phyloP scores from a whole-genome alignment of 371 early-diverging fungal genomes.

The Circinella minor region DNA sequence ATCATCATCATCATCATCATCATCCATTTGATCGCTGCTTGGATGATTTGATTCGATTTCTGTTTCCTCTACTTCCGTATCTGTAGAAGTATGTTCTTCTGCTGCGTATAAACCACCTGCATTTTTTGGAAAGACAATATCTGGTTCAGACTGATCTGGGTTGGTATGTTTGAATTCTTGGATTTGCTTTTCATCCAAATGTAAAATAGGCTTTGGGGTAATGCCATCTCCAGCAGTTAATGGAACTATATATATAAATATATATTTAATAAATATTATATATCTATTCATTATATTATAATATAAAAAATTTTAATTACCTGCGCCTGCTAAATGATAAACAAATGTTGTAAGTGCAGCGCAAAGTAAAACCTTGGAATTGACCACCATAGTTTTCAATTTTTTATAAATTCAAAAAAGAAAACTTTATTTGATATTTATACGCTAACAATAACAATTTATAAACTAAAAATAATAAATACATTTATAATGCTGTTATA shows the following conservation, averaged over 20 bases:
- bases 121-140: slow-evolving; percentile 6
- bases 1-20: not conserved
- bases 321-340: not conserved
- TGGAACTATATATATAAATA: not conserved
- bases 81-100: not conserved
- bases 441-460: not conserved
- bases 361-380: not conserved
- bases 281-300: too few relatives aligned
- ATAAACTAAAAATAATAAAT: not conserved
- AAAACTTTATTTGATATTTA: not conserved
- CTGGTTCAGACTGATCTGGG: not conserved
- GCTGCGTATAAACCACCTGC: not conserved
- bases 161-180: not conserved
- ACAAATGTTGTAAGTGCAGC: not conserved
- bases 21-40: not conserved
- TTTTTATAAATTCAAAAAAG: not conserved
- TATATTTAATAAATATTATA: not conserved
- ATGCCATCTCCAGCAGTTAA: not conserved
- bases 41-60: not conserved
- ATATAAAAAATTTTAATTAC: not conserved
- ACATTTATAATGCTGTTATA: too few relatives aligned
- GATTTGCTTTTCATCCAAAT: not conserved
- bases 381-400: not conserved
- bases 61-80: not conserved
- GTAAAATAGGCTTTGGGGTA: not conserved